Conservation (phyloP, 179 eudicot species). For the Nepenthes alata region DNA sequence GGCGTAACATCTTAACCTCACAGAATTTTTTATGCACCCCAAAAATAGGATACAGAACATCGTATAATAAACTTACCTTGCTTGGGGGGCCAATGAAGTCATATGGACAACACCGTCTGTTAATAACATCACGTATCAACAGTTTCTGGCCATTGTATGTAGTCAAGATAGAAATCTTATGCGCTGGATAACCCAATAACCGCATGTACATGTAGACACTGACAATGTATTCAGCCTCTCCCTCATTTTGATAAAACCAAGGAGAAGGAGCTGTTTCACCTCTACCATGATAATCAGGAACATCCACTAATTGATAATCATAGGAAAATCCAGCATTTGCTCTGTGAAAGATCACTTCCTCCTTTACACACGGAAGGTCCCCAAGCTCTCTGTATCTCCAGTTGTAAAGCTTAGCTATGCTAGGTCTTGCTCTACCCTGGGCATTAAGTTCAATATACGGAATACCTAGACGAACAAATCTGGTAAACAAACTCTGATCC, state of each 20-base stretch:
- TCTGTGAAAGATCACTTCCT: slow-evolving; percentile 51
- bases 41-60: not conserved
- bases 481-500: slow-evolving; percentile 96
- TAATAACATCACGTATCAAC: slow-evolving; percentile 86
- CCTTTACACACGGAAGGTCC: slow-evolving; percentile 70
- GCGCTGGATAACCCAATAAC: slow-evolving; percentile 86
- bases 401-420: slow-evolving; percentile 83
- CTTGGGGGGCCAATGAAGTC: slow-evolving; percentile 73
- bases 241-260: slow-evolving; percentile 95
- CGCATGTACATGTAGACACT: slow-evolving; percentile 95
- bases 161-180: slow-evolving; percentile 86
- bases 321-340: slow-evolving; percentile 87
- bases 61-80: slow-evolving; percentile 40
- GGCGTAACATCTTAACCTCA: no score
- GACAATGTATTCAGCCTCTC: slow-evolving; percentile 93
- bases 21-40: no score
- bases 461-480: slow-evolving; percentile 90
- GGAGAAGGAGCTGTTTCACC: slow-evolving; percentile 98
- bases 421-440: slow-evolving; percentile 98
- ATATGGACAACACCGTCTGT: slow-evolving; percentile 67
- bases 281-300: slow-evolving; percentile 81
- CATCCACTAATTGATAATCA: slow-evolving; percentile 90
- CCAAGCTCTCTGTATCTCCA: slow-evolving; percentile 97
- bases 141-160: slow-evolving; percentile 96
- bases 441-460: slow-evolving; percentile 98